Evolutionary conservation across 495 filamentous ascomycete genomes (phyloP), one percentile per base, ranked within the genome.

Genomic region (Bacidia gigantensis): DNA sequence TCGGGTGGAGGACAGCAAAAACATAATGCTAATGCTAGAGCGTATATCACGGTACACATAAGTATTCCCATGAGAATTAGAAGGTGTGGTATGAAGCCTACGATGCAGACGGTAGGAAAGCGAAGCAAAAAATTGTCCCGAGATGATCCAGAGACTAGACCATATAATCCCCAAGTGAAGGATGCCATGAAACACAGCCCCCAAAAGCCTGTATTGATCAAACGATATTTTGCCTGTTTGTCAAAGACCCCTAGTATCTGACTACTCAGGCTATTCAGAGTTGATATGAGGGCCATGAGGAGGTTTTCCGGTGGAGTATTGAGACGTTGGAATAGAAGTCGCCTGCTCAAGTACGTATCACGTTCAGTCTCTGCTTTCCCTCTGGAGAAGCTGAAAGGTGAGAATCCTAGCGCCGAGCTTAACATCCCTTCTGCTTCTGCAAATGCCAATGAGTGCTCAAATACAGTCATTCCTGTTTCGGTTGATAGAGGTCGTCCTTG

Each of bases 401-500:
- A 77, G 57, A 85, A 78, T 2, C 83, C 85, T 2, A 93, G 74
- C 3, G 83, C 80, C 51, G 77, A 82, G 59, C 81, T 78, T 39
- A 94, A 78, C 55, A 87, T 82, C 11, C 86, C 83, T 62, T 98
- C 93, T 2, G 92, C 88, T 64, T 98, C 93, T 1, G 92, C 87
- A 66, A 97, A 98, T 0, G 92, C 92, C 12, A 98, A 70, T 0
- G 92, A 97, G 62, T 95, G 88, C 58, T 98, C 92, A 62, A 98
- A 92, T 18, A 97, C 76, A 0, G 89, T 95, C 86, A 97, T 96
- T 3, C 89, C 88, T 0, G 88, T 92, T 67, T 97, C 92, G 0
- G 87, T 81, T 53, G 82, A 77, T 3, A 83, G 73, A 2, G 74
- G 72, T 11, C 84, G 77, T n/a, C 89, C 89, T 57, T 94, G 88